A percentile compares a stretch with the other conserved stretches of the same genome.
Evolutionary conservation across 192 early-diverging fungal genomes (phyloP).

Genomic region (Entrophospora sp.): DNA sequence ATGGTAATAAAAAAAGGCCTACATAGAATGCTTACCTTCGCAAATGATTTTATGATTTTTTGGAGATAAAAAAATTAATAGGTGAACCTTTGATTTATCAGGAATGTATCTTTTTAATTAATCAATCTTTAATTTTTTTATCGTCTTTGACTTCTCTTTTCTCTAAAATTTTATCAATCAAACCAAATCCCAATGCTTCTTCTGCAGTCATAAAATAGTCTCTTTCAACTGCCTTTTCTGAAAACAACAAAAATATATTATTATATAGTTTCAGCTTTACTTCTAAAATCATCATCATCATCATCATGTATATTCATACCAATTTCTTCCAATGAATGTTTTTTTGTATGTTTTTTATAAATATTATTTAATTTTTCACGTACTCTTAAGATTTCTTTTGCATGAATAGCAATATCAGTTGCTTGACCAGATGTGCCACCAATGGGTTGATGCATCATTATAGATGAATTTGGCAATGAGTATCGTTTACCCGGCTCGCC

Average conservation of each 20-base stretch:
- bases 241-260: not conserved
- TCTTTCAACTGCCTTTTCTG: conserved; percentile 84
- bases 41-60: too few species aligned
- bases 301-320: conserved; percentile 35
- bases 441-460: conserved; percentile 98
- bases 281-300: not conserved
- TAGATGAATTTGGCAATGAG: conserved; percentile 79
- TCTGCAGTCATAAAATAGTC: conserved; percentile 93
- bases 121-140: too few species aligned
- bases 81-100: too few species aligned
- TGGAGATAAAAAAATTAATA: too few species aligned
- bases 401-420: conserved; percentile 95
- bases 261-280: not conserved
- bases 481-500: conserved; percentile 79
- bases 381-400: conserved; percentile 85
- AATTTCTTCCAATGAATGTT: conserved; percentile 69
- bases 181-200: conserved; percentile 80
- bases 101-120: too few species aligned
- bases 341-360: conserved; percentile 78
- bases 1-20: too few species aligned
- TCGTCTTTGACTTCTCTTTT: conserved; percentile 45
- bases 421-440: conserved; percentile 93
- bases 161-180: conserved; percentile 83
- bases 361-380: conserved; percentile 76
- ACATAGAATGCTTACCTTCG: too few species aligned